Conservation (phyloP, 2,329 filamentous ascomycete genomes). For the Neurospora sp. region DNA sequence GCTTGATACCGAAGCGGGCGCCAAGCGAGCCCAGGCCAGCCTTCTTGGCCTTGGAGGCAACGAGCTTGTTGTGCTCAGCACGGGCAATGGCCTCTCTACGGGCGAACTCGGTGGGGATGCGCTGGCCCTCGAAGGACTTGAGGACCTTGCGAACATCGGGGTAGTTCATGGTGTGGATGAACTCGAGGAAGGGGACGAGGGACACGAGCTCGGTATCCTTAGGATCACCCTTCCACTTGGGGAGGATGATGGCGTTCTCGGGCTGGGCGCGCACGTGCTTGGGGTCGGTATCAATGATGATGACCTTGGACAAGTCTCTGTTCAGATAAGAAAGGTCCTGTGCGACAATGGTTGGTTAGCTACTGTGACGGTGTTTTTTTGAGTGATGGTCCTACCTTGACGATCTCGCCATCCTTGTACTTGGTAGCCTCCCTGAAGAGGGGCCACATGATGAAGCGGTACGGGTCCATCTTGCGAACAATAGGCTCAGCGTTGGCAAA, state of each 20-base stretch:
- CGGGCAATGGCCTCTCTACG: constrained; percentile 77
- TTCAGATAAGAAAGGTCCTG: constrained; percentile 97
- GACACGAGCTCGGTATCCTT: constrained; percentile 79
- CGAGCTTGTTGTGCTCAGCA: constrained; percentile 71
- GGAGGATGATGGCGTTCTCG: constrained; percentile 88
- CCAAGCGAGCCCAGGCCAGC: constrained; percentile 59
- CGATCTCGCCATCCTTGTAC: constrained; percentile 89
- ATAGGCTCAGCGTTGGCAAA: constrained; percentile 78
- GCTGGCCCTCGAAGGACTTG: constrained; percentile 78
- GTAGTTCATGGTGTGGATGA: constrained; percentile 88
- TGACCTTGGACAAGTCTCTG: constrained; percentile 87
- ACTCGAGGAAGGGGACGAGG: constrained; percentile 94
- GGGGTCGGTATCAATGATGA: constrained; percentile 82
- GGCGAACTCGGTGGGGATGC: constrained; percentile 86
- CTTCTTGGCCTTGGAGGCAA: constrained; percentile 59
- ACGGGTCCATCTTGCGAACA: constrained; percentile 88
- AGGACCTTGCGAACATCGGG: constrained; percentile 77
- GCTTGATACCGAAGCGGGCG: constrained; percentile 68
- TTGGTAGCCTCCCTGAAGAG: constrained; percentile 94
- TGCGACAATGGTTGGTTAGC: background rate
- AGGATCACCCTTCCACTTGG: constrained; percentile 78
- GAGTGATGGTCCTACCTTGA: constrained; percentile 57
- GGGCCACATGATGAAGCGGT: constrained; percentile 89
- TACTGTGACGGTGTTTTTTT: background rate
- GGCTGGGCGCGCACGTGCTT: constrained; percentile 79